Conservation (phyloP, 2,329 filamentous ascomycete species). For the Fusarium devonianum region DNA sequence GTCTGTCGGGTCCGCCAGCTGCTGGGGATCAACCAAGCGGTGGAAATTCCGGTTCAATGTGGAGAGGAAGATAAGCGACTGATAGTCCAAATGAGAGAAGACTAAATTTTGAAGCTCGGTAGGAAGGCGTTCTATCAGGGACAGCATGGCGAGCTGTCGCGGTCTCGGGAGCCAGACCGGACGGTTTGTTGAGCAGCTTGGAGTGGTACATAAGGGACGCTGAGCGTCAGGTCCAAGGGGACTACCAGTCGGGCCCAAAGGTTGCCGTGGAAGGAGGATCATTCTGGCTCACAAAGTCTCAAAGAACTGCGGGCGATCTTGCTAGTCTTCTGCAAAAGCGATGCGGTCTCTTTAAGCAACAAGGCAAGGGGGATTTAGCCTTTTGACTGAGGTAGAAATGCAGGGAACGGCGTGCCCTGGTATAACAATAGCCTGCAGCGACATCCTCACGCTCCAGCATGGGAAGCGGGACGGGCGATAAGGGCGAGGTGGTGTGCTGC, state of each 20-base stretch:
- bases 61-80: slow-evolving; percentile 51
- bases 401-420: slow-evolving; percentile 6
- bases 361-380: slow-evolving; percentile 11
- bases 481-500: slow-evolving; percentile 29
- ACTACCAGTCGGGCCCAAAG: slow-evolving; percentile 17
- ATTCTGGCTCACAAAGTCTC: slow-evolving; percentile 28
- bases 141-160: slow-evolving; percentile 30
- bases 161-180: slow-evolving; percentile 17
- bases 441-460: slow-evolving; percentile 7
- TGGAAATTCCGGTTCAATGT: slow-evolving; percentile 48
- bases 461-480: slow-evolving; percentile 25
- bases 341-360: slow-evolving; percentile 37
- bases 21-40: slow-evolving; percentile 44
- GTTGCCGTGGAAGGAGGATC: slow-evolving; percentile 42
- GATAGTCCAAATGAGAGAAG: slow-evolving; percentile 49
- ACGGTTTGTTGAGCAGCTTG: slow-evolving; percentile 15
- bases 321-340: slow-evolving; percentile 37
- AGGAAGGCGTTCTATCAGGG: slow-evolving; percentile 46
- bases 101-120: slow-evolving; percentile 45
- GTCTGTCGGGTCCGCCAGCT: slow-evolving; percentile 46
- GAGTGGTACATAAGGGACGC: slow-evolving; percentile 16
- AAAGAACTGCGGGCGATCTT: slow-evolving; percentile 26
- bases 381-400: slow-evolving; percentile 15
- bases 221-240: slow-evolving; percentile 23
- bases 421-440: slow-evolving; percentile 18